These are phyloP conservation scores for Zychaea mexicana DNA, from an alignment of 371 early-diverging fungal species.

Conservation along the genomic window DNA sequence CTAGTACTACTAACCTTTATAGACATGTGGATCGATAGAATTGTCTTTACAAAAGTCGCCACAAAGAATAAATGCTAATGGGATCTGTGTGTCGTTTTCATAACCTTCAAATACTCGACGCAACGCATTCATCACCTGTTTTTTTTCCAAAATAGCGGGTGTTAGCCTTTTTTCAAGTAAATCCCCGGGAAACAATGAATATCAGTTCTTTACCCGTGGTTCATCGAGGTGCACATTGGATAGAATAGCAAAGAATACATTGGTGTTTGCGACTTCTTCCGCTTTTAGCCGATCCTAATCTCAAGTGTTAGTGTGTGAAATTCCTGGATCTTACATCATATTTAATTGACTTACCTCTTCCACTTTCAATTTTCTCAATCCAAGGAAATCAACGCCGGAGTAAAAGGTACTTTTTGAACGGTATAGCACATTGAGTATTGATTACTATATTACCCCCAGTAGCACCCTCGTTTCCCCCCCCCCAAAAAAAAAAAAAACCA, in stretches of 20 bases:
- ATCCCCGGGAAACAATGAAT: not conserved
- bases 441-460: too few species aligned
- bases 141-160: not conserved
- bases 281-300: slow-evolving; percentile 19
- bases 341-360: slow-evolving; percentile 38
- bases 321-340: not conserved
- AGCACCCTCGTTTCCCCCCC: too few species aligned
- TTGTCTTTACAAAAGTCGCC: slow-evolving; percentile 82
- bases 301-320: not conserved
- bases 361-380: slow-evolving; percentile 48
- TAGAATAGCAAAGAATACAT: slow-evolving; percentile 74
- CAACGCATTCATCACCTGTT: slow-evolving; percentile 57
- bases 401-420: slow-evolving; percentile 52
- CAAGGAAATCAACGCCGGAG: slow-evolving; percentile 62
- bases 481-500: too few species aligned
- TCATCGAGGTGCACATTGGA: slow-evolving; percentile 89
- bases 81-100: slow-evolving; percentile 51
- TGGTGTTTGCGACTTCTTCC: slow-evolving; percentile 54
- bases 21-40: slow-evolving; percentile 31
- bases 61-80: slow-evolving; percentile 82
- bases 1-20: slow-evolving; percentile 27
- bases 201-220: slow-evolving; percentile 55
- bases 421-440: too few species aligned
- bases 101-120: slow-evolving; percentile 75
- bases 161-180: not conserved